Evolutionary conservation across 2,329 filamentous ascomycete genomes (phyloP).

Genomic region (Nigrograna mackinnonii): DNA sequence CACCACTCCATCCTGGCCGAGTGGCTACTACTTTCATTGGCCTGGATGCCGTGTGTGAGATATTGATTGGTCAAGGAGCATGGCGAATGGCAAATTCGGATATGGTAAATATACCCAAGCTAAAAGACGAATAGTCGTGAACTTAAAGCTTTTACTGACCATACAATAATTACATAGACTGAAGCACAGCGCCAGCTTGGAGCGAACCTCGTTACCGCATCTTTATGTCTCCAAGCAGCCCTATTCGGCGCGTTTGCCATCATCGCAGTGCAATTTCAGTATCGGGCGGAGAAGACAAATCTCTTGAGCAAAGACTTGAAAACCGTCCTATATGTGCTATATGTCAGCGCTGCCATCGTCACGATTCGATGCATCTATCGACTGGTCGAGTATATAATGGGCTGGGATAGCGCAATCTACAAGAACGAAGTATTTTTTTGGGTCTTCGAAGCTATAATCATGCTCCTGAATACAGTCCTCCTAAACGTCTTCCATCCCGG

Average conservation of each 20-base stretch:
- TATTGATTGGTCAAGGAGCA: slow-evolving; percentile 57
- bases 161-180: too few relatives aligned
- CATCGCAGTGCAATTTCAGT: slow-evolving; percentile 52
- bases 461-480: slow-evolving; percentile 55
- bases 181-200: slow-evolving; percentile 45
- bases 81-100: slow-evolving; percentile 47
- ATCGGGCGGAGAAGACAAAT: slow-evolving; percentile 40
- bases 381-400: slow-evolving; percentile 53
- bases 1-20: slow-evolving; percentile 61
- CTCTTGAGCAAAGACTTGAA: slow-evolving; percentile 50
- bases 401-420: slow-evolving; percentile 38
- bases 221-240: slow-evolving; percentile 54
- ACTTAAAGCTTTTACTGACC: too few relatives aligned
- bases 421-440: slow-evolving; percentile 58
- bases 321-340: slow-evolving; percentile 50
- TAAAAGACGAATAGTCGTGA: too few relatives aligned
- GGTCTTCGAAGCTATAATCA: slow-evolving; percentile 57
- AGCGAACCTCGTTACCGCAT: slow-evolving; percentile 51
- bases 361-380: slow-evolving; percentile 56
- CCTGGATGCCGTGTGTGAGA: slow-evolving; percentile 55
- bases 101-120: too few relatives aligned
- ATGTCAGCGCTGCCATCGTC: slow-evolving; percentile 53
- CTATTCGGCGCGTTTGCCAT: slow-evolving; percentile 54
- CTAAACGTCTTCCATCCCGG: slow-evolving; percentile 59
- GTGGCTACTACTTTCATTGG: slow-evolving; percentile 63